Evolutionary conservation across 345 rosid genomes (phyloP).

Genomic region (Limnanthes douglasii): DNA sequence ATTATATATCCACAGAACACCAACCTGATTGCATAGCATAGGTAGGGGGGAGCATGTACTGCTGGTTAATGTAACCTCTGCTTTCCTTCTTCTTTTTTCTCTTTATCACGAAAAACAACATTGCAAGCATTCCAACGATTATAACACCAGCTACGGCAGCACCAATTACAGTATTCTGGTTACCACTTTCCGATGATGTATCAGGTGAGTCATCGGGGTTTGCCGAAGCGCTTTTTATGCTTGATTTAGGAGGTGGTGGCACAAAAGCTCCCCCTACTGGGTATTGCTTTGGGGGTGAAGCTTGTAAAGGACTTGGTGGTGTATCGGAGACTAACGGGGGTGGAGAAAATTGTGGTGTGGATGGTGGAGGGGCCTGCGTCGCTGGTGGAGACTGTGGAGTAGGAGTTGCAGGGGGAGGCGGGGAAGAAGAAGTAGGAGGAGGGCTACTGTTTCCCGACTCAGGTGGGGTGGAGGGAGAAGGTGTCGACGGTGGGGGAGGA

Average conservation of each 20-base stretch:
- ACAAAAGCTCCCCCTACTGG: conserved; percentile 6
- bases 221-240: conserved; percentile 6
- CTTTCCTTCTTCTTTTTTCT: conserved; percentile 27
- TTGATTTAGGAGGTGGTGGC: conserved; percentile 9
- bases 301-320: conserved; percentile 5
- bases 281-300: conserved; percentile 9
- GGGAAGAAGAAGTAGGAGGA: conserved; percentile 9
- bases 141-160: conserved; percentile 29
- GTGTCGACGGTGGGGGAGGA: conserved; percentile 12
- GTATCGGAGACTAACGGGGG: conserved; percentile 1
- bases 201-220: background rate
- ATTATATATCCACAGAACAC: background rate
- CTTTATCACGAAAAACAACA: conserved; percentile 20
- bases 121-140: conserved; percentile 34
- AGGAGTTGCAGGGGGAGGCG: conserved; percentile 4
- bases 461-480: conserved; percentile 11
- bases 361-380: conserved; percentile 9
- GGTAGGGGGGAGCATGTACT: conserved; percentile 34
- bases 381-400: conserved; percentile 9
- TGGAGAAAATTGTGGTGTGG: background rate
- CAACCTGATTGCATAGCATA: conserved; percentile 40
- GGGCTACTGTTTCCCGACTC: background rate
- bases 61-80: conserved; percentile 12
- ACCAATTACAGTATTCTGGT: conserved; percentile 13
- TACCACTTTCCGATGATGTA: conserved; percentile 1